A percentile compares a stretch with the other conserved stretches of the same genome.
phyloP scores from a whole-genome alignment of 768 basidiomycete genomes.

The Inosperma sp. region DNA sequence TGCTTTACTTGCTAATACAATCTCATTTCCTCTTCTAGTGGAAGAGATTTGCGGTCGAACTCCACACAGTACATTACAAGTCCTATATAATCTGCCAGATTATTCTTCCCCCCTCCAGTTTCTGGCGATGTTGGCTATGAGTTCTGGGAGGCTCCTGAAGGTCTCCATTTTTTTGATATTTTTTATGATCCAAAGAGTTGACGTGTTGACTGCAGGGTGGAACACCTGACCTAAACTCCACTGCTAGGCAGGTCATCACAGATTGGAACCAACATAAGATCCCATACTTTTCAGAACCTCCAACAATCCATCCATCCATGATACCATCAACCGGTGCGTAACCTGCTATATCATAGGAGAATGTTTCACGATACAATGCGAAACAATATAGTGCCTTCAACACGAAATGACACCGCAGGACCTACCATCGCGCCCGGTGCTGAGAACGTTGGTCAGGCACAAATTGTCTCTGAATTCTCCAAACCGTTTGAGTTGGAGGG shows the following conservation, averaged over 20 bases:
- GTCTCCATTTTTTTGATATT: slow-evolving; percentile 28
- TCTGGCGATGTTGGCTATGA: slow-evolving; percentile 83
- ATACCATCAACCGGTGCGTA: slow-evolving; percentile 49
- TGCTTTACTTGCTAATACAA: not conserved
- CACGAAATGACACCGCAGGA: slow-evolving; percentile 23
- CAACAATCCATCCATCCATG: slow-evolving; percentile 70
- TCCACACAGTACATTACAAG: slow-evolving; percentile 62
- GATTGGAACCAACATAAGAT: slow-evolving; percentile 99
- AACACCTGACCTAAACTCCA: slow-evolving; percentile 78
- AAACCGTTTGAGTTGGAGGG: slow-evolving; percentile 79
- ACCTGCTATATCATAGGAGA: not conserved
- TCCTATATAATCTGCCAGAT: slow-evolving; percentile 80
- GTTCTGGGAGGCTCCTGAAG: slow-evolving; percentile 79
- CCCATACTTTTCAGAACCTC: slow-evolving; percentile 80
- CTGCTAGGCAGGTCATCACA: slow-evolving; percentile 75
- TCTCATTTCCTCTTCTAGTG: slow-evolving; percentile 42
- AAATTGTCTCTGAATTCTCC: slow-evolving; percentile 66
- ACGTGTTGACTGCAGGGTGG: slow-evolving; percentile 56
- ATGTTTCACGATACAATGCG: not conserved
- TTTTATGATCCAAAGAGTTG: not conserved
- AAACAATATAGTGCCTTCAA: slow-evolving; percentile 21
- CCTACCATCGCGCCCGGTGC: slow-evolving; percentile 60
- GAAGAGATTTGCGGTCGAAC: slow-evolving; percentile 83
- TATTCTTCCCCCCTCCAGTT: slow-evolving; percentile 75
- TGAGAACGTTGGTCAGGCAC: slow-evolving; percentile 75